Evolutionary conservation across 305 asterid species (phyloP).

Genomic region (Ajuga reptans): DNA sequence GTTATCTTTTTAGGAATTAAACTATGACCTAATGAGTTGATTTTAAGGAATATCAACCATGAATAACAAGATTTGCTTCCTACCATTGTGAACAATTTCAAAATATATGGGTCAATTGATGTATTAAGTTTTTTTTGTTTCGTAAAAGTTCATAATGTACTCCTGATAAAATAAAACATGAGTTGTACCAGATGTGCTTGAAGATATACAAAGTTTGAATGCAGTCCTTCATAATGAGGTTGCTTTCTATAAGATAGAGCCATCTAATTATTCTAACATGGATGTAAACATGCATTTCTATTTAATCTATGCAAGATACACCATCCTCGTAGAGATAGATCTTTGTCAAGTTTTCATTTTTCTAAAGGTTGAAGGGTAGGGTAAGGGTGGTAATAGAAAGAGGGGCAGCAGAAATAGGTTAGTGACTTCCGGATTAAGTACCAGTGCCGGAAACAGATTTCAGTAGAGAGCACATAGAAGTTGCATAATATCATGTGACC

Average conservation of each 20-base stretch:
- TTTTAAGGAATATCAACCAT: background rate
- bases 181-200: background rate
- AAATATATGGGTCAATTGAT: background rate
- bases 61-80: background rate
- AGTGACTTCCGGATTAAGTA: background rate
- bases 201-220: background rate
- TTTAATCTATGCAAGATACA: background rate
- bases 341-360: background rate
- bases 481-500: background rate
- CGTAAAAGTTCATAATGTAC: background rate
- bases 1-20: background rate
- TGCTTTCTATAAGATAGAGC: background rate
- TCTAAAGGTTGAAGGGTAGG: background rate
- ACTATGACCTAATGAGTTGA: background rate
- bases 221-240: background rate
- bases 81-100: background rate
- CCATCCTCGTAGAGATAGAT: background rate
- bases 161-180: background rate
- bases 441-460: background rate
- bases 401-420: background rate
- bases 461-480: background rate
- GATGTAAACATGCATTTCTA: background rate
- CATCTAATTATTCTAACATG: no score
- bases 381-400: background rate
- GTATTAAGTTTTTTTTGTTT: background rate